phyloP scores from a whole-genome alignment of 1,284 basidiomycete species.

The Microbotryomycetes sp. region DNA sequence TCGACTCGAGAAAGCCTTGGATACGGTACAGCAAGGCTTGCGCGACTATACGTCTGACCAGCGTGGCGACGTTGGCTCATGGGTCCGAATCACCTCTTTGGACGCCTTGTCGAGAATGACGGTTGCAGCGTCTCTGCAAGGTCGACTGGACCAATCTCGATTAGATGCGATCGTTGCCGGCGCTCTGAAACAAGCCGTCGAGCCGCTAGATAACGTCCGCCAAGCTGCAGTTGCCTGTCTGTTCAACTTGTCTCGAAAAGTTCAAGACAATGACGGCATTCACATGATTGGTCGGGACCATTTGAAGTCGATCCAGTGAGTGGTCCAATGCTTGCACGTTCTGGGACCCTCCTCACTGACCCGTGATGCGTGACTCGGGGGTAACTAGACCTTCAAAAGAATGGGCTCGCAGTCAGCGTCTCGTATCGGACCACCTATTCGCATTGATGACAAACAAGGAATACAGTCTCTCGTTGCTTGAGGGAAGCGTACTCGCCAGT shows the following conservation, averaged over 20 bases:
- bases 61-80: slow-evolving; percentile 94
- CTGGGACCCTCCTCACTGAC: not conserved
- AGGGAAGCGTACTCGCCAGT: slow-evolving; percentile 66
- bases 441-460: slow-evolving; percentile 56
- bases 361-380: slow-evolving; percentile 7
- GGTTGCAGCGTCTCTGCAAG: not conserved
- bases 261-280: slow-evolving; percentile 38
- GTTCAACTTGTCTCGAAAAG: slow-evolving; percentile 49
- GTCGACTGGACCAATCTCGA: not conserved
- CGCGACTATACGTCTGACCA: slow-evolving; percentile 88
- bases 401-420: slow-evolving; percentile 31
- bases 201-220: slow-evolving; percentile 83
- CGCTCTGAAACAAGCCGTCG: slow-evolving; percentile 79
- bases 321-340: slow-evolving; percentile 5
- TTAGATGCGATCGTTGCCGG: slow-evolving; percentile 44
- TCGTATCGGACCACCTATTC: slow-evolving; percentile 63
- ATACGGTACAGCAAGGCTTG: slow-evolving; percentile 53
- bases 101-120: slow-evolving; percentile 51
- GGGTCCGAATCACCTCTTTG: slow-evolving; percentile 62
- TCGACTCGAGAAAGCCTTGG: slow-evolving; percentile 23
- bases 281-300: slow-evolving; percentile 45
- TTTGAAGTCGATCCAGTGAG: slow-evolving; percentile 37
- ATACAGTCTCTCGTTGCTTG: slow-evolving; percentile 58
- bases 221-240: slow-evolving; percentile 64
- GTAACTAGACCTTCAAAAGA: no score